Percentiles rank a stretch among this genome's conserved stretches.
Conservation (phyloP, 495 filamentous ascomycete species). For the Rostrohypoxylon terebratum region DNA sequence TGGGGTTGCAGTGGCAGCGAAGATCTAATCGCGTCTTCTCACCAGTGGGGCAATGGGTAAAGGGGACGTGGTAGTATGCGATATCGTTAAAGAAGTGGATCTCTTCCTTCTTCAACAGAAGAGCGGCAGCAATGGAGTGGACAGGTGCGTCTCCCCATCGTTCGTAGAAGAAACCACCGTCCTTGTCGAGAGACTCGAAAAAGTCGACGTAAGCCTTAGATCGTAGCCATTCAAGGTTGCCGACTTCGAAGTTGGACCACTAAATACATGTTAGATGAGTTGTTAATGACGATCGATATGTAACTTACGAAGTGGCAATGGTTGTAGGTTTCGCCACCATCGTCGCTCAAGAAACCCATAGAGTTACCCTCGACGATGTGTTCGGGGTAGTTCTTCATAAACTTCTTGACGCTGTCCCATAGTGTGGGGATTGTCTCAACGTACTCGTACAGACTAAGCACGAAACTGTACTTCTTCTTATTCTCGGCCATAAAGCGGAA, state of each 20-base stretch:
- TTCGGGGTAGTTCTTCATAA: constrained; percentile 88
- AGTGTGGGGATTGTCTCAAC: constrained; percentile 94
- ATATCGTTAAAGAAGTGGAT: constrained; percentile 99
- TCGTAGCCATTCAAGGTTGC: constrained; percentile 84
- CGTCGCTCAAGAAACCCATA: constrained; percentile 91
- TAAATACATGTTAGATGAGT: constrained; percentile 51
- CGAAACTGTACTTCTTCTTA: constrained; percentile 91
- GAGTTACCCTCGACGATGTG: constrained; percentile 86
- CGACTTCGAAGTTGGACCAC: constrained; percentile 96
- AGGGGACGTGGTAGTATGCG: constrained; percentile 98
- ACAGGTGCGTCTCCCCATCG: constrained; percentile 93
- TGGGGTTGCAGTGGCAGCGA: constrained; percentile 93
- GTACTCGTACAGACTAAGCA: constrained; percentile 93
- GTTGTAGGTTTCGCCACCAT: constrained; percentile 90
- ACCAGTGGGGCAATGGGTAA: constrained; percentile 94
- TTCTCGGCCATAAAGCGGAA: constrained; percentile 90
- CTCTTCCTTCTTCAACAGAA: constrained; percentile 89
- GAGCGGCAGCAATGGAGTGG: constrained; percentile 90
- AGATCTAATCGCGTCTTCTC: constrained; percentile 82
- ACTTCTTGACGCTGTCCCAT: constrained; percentile 92
- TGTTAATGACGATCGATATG: background rate
- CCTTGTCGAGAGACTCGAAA: constrained; percentile 80
- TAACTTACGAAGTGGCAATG: constrained; percentile 91
- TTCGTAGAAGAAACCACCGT: constrained; percentile 94
- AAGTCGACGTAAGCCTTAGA: constrained; percentile 83